phyloP scores from a whole-genome alignment of 2,329 filamentous ascomycete species.

The Torrubiellomyces zombiae region DNA sequence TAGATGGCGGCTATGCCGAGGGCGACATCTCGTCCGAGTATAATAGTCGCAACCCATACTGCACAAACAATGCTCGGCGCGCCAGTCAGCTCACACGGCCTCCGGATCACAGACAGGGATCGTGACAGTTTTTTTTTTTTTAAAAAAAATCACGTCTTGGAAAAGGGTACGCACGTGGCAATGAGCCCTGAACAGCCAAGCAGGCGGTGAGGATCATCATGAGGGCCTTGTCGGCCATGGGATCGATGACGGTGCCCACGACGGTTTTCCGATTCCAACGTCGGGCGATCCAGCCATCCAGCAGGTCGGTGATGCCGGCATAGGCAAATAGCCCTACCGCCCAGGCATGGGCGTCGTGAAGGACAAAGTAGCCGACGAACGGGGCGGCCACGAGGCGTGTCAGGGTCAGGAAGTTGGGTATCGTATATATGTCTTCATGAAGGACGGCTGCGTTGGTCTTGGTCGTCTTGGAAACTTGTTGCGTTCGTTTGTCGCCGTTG shows the following conservation, averaged over 20 bases:
- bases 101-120: too few relatives aligned
- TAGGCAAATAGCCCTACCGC: slow-evolving; percentile 82
- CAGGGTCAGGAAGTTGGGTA: slow-evolving; percentile 88
- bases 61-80: too few relatives aligned
- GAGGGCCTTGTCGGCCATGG: slow-evolving; percentile 89
- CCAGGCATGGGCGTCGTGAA: slow-evolving; percentile 63
- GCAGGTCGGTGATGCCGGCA: slow-evolving; percentile 75
- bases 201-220: slow-evolving; percentile 89
- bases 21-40: slow-evolving; percentile 74
- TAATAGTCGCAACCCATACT: slow-evolving; percentile 81
- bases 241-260: slow-evolving; percentile 85
- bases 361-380: slow-evolving; percentile 71
- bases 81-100: too few relatives aligned
- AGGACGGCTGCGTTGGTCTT: slow-evolving; percentile 3
- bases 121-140: too few relatives aligned
- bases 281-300: slow-evolving; percentile 89
- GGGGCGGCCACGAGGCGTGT: slow-evolving; percentile 73
- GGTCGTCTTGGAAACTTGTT: background rate
- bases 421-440: slow-evolving; percentile 87
- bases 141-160: background rate
- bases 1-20: slow-evolving; percentile 79
- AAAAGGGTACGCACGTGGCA: slow-evolving; percentile 49
- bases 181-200: slow-evolving; percentile 62
- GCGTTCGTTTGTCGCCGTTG: background rate
- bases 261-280: slow-evolving; percentile 81